Evolutionary conservation across 2,329 filamentous ascomycete genomes (phyloP).

Genomic region (Grosmannia serpens): DNA sequence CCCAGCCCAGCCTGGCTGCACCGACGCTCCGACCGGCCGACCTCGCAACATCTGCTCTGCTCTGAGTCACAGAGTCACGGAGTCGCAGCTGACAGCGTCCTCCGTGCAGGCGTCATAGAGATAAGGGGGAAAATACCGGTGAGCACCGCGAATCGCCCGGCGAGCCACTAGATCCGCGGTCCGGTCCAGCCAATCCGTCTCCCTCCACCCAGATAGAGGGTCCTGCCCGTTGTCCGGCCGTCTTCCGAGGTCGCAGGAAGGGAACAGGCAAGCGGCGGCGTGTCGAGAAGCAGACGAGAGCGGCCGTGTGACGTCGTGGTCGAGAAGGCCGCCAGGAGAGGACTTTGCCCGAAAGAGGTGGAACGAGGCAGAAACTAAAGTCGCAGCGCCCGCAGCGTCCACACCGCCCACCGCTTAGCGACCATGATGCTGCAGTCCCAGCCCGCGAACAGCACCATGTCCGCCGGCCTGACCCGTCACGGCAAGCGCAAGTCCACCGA

Average conservation of each 20-base stretch:
- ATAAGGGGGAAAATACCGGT: not conserved
- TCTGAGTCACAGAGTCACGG: not conserved
- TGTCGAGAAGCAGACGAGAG: no score
- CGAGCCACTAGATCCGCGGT: not conserved
- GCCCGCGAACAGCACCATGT: not conserved
- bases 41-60: not conserved
- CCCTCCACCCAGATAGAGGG: no score
- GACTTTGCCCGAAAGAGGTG: no score
- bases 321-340: no score
- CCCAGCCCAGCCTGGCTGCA: not conserved
- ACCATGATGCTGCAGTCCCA: conserved; percentile 6
- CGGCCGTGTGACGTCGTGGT: no score
- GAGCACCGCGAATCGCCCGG: not conserved
- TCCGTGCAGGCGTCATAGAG: not conserved
- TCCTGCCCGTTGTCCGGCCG: no score
- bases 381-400: no score
- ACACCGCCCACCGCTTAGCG: no score
- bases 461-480: conserved; percentile 11
- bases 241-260: no score
- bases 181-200: not conserved
- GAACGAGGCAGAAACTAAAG: no score
- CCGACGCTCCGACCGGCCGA: not conserved
- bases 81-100: not conserved
- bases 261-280: no score
- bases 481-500: conserved; percentile 51